Base-by-base conservation (phyloP, 148 eudicot genomes). In the Polygonum maritimum region DNA sequence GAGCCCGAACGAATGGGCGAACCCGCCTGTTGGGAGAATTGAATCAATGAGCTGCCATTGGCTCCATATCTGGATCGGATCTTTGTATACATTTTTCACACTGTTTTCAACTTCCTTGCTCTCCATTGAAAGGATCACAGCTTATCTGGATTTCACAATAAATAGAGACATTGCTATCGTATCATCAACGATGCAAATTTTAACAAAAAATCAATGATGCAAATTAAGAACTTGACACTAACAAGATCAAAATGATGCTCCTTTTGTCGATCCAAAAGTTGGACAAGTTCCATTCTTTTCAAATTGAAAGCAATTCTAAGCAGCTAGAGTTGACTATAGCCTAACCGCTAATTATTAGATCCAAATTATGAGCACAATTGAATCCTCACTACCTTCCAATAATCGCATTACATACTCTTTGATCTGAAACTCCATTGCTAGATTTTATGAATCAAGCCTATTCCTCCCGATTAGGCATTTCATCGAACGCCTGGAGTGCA, bases 1-100 rank as follows among this genome's bases (percentile, higher is more conserved):
- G 0, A 94, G 90, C 48, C 98, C 97, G 15, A 83, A 84, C 36
- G 98, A 94, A 85, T 92, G 98, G 74, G 98, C 98, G 79, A 94
- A 94, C 63, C 97, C 98, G 21, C 98, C 98, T 16, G 98, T 94
- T 13, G 98, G 97, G 58, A 94, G 92, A 74, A 92, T 78, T 48
- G 98, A 94, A 78, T 94, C 98, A 0, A 94, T 80, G 54, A 94
- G 80, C 55, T 94, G 98, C 98, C 98, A 94, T 77, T 92, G 86
- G 80, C 87, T 90, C 98, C 98, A 94, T 31, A 76, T 87, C 48
- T 18, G 47, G 26, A 70, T 39, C 5, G 47, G 74, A 44, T 70
- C 69, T 62, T 5, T 62, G 39, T 10, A 62, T 62, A 14, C 69
- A 11, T 22, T 1, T 19, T 26, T 19, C 60, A 16, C 8, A 4